Evolutionary conservation across 768 basidiomycete species (phyloP), one percentile per base, ranked within the genome.

Genomic region (Hemileccinum rubropunctum): DNA sequence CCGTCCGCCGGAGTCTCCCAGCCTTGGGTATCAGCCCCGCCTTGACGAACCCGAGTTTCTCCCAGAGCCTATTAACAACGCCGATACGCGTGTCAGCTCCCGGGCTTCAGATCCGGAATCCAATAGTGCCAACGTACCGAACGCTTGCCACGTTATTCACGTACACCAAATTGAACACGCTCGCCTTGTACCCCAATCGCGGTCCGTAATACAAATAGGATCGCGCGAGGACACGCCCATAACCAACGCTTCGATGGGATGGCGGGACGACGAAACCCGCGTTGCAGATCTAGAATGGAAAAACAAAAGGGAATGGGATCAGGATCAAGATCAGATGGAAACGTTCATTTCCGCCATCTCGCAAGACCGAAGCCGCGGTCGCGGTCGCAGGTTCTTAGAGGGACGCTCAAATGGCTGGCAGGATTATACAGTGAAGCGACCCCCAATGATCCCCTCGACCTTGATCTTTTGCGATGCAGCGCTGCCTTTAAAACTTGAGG

Each of bases 81-180:
- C n/a, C n/a, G n/a, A n/a, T n/a, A 18, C n/a, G 20, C 20, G 13
- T 13, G 17, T 35, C 37, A 47, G 35, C n/a, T 33, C 39, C 36
- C 17, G 23, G 36, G 30, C 21, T 14, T 37, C 18, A 37, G 18
- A 38, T 11, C n/a, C 37, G 37, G 15, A 8, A 11, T 20, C 12
- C 7, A 21, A 36, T 10, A 44, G 21, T 13, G 23, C 12, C 37
- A 9, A 66, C 76, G 59, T 52, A 84, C 87, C 74, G 79, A 52
- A 86, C 65, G 38, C 86, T 87, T 15, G 91, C 91, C 38, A 70
- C 60, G 70, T 95, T 97, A 64, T 86, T 91, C 21, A 83, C 81
- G 66, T 88, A 95, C 33, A 97, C 92, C 37, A 97, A 77, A 65
- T 97, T 95, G 76, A 97, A 95, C 21, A 95, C 82, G 62, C 85